Conservation (phyloP, 768 basidiomycete genomes). For the Hirschioporus abietinus region DNA sequence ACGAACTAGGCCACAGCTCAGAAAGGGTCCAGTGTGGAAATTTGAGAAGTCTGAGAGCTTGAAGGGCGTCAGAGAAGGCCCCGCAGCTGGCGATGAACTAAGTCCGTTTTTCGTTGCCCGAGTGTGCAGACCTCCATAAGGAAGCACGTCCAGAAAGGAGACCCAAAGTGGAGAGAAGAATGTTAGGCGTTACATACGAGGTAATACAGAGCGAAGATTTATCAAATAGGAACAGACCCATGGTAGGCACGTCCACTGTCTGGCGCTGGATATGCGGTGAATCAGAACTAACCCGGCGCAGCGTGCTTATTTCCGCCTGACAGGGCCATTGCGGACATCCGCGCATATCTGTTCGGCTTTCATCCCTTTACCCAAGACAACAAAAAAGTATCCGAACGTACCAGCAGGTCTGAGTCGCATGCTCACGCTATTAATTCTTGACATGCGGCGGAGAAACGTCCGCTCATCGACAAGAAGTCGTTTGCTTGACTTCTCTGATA, state of each 20-base stretch:
- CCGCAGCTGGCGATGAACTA: not conserved
- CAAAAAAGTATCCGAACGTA: not conserved
- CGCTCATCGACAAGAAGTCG: not conserved
- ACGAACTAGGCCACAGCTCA: not conserved
- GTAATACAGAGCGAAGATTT: not conserved
- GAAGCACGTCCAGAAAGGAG: not conserved
- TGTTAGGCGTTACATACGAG: not conserved
- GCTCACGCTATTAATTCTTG: not conserved
- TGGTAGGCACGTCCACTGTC: not conserved
- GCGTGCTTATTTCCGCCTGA: not conserved
- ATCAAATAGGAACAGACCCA: not conserved
- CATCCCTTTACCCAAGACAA: not conserved
- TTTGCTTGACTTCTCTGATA: no score
- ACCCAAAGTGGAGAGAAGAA: not conserved
- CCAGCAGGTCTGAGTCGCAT: not conserved
- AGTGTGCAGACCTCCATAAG: not conserved
- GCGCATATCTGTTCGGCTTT: not conserved
- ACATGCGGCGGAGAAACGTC: no score
- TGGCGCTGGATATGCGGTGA: not conserved
- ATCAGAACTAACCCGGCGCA: not conserved
- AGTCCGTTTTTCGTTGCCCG: not conserved
- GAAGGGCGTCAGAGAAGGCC: not conserved
- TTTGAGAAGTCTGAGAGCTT: not conserved
- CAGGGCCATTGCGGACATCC: not conserved
- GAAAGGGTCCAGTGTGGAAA: not conserved